Evolutionary conservation across 495 filamentous ascomycete genomes (phyloP), one percentile per base, ranked within the genome.

Genomic region (Annulohypoxylon bovei): DNA sequence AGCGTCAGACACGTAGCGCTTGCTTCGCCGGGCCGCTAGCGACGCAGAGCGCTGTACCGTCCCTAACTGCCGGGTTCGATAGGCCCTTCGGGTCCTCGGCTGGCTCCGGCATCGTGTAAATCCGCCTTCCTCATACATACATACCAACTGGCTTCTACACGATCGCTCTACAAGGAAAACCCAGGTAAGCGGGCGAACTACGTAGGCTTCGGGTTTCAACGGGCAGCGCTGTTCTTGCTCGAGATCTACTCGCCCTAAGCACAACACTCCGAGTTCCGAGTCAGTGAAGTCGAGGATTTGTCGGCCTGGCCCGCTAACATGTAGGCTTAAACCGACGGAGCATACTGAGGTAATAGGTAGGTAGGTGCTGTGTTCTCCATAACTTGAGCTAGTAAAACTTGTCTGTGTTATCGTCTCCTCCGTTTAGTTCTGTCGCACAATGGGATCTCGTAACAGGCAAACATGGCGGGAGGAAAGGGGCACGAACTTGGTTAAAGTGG

Each of bases 31-130:
- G 32, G 55, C 55, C 37, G 20, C 61, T 62, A 49, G 16, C 35
- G 11, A 42, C 6, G n/a, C 23, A 28, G 46, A 50, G 12, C 12
- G 56, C 40, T 33, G 49, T 39, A 39, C 55, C 40, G 56, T 62
- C 42, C 62, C 68, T 53, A 50, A 57, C 23, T 66, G n/a, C 62
- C 57, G 68, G 56, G 62, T 37, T 47, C 32, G 7, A 56, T 23
- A 37, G 35, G 49, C 47, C 62, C 40, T 42, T 65, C 67, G 54
- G 61, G 39, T 30, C 55, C 35, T 65, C 33, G 49, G 27, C 30
- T 67, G 62, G 62, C 40, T 56, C 55, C 50, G 57, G 57, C 57
- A 62, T 42, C 32, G 12, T 46, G 16, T 0, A 46, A 12, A 33
- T 4, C 22, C 57, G 39, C 56, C 56, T 49, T 50, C 57, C n/a